Conservation (phyloP, 345 rosid species). For the Angophora floribunda region DNA sequence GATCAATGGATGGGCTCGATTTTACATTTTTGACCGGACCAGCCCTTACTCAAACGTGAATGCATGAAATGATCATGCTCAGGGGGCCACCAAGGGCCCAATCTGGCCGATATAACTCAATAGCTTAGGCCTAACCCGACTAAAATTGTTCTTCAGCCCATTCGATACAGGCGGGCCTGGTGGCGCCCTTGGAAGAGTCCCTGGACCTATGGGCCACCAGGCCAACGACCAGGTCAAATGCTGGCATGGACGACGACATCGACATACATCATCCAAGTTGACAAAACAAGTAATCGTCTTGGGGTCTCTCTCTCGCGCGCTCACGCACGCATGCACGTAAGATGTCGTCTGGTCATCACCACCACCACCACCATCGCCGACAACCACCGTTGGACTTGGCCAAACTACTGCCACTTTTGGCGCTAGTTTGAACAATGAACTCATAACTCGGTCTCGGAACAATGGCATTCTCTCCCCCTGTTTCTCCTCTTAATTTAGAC, state of each 20-base stretch:
- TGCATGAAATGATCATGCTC: background rate
- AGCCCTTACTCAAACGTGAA: background rate
- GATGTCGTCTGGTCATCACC: background rate
- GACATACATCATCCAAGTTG: background rate
- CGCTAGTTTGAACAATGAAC: background rate
- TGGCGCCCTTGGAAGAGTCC: background rate
- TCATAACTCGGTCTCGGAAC: background rate
- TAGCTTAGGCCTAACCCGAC: background rate
- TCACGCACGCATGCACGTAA: background rate
- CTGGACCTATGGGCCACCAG: background rate
- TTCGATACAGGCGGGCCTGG: background rate
- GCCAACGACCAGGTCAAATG: background rate
- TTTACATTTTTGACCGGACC: background rate
- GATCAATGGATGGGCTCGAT: background rate
- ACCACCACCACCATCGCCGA: background rate
- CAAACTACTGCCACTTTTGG: background rate
- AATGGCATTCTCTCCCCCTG: background rate
- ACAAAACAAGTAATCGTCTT: background rate
- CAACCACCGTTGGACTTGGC: accelerated
- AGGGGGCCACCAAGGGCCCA: background rate
- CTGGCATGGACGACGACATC: background rate
- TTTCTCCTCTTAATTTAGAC: background rate
- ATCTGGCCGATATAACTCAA: background rate
- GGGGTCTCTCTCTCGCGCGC: background rate
- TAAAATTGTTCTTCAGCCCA: background rate